These are phyloP conservation scores for Populus deltoides DNA, from an alignment of 345 rosid genomes.

Conservation along the genomic window DNA sequence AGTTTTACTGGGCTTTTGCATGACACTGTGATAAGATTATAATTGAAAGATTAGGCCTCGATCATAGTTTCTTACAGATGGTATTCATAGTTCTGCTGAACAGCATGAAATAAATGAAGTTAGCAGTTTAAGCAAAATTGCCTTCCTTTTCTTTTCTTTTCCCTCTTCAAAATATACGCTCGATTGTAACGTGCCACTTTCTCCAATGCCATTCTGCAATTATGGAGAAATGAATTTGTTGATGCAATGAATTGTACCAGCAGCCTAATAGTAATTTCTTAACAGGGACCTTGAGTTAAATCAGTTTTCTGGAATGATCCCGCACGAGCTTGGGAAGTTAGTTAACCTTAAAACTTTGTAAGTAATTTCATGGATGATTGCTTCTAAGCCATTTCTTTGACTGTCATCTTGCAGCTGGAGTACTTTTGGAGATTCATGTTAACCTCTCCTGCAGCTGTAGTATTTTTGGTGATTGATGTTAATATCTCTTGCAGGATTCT, in stretches of 20 bases:
- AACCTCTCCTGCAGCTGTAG: background rate
- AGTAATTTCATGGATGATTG: slow-evolving; percentile 15
- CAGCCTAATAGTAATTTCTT: background rate
- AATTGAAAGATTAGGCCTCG: background rate
- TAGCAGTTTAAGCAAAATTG: background rate
- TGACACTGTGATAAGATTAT: background rate
- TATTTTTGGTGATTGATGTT: slow-evolving; percentile 1
- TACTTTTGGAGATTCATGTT: slow-evolving; percentile 5
- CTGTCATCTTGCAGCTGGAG: background rate
- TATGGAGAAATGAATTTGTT: background rate
- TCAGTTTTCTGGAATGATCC: slow-evolving; percentile 50
- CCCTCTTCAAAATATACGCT: background rate
- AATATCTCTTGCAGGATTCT: slow-evolving; percentile 41
- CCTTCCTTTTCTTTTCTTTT: background rate
- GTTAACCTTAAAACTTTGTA: slow-evolving; percentile 42
- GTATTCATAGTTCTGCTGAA: background rate
- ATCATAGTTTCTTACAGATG: background rate
- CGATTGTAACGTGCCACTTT: background rate
- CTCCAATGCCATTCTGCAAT: background rate
- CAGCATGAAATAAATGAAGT: background rate
- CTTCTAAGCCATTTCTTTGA: background rate
- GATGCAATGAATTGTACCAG: background rate
- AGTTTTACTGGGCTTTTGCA: background rate
- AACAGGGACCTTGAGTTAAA: slow-evolving; percentile 53
- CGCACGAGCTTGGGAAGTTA: slow-evolving; percentile 54